These are phyloP conservation scores for Thraustochytrium striatum DNA, from an alignment of 352 stramenopile species.

Conservation along the genomic window DNA sequence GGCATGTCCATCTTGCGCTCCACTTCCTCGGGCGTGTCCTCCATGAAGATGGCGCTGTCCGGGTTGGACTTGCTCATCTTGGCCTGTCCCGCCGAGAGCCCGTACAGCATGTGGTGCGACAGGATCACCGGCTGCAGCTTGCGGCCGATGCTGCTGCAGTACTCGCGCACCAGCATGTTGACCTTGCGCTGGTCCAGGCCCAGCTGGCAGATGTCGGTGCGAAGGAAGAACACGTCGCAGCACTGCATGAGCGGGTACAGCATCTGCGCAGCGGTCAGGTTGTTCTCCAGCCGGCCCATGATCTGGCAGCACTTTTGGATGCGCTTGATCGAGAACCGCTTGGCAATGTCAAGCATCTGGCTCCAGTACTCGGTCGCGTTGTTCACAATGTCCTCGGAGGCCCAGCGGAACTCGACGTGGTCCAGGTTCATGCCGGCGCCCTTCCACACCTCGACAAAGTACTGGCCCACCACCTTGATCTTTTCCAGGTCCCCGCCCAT, in stretches of 20 bases:
- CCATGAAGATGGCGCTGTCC: slow-evolving; percentile 96
- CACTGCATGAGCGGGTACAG: slow-evolving; percentile 98
- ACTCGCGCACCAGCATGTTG: slow-evolving; percentile 96
- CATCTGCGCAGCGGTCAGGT: slow-evolving; percentile 79
- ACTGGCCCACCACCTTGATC: slow-evolving; percentile 88
- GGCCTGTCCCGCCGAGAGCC: slow-evolving; percentile 94
- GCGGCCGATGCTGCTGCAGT: slow-evolving; percentile 88
- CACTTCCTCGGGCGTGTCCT: slow-evolving; percentile 87
- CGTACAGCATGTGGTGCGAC: slow-evolving; percentile 98
- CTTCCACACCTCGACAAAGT: slow-evolving; percentile 99
- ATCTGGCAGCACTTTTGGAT: slow-evolving; percentile 99
- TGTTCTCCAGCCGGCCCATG: slow-evolving; percentile 89
- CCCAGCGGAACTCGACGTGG: slow-evolving; percentile 97
- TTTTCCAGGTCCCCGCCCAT: slow-evolving; percentile 96
- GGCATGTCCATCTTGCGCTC: slow-evolving; percentile 97
- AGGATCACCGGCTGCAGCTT: slow-evolving; percentile 88
- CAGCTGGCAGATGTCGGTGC: slow-evolving; percentile 98
- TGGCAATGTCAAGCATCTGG: slow-evolving; percentile 85
- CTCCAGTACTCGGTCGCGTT: slow-evolving; percentile 80
- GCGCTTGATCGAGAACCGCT: slow-evolving; percentile 70
- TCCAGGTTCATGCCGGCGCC: slow-evolving; percentile 97
- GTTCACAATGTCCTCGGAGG: slow-evolving; percentile 84
- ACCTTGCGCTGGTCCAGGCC: slow-evolving; percentile 98
- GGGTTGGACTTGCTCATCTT: slow-evolving; percentile 99
- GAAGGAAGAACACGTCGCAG: slow-evolving; percentile 98